Evolutionary conservation across 345 rosid species (phyloP).

Genomic region (Syzygium aromaticum): DNA sequence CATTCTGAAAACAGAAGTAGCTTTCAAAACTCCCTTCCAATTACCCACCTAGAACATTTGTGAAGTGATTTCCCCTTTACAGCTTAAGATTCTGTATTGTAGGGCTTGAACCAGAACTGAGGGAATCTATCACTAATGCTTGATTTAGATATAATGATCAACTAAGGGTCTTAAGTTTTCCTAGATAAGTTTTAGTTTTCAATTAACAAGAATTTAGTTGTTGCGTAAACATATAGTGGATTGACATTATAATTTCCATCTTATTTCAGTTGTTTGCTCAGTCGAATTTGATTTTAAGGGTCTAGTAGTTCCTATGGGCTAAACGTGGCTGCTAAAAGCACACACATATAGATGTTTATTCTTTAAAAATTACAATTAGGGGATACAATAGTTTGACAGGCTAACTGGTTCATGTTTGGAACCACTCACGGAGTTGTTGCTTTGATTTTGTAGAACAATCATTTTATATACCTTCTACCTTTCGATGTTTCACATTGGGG

Average conservation of each 20-base stretch:
- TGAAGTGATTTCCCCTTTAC: neutral
- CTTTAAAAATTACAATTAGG: neutral
- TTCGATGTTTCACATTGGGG: neutral
- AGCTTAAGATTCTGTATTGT: neutral
- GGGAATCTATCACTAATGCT: neutral
- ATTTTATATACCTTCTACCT: neutral
- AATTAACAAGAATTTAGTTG: neutral
- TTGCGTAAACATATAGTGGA: neutral
- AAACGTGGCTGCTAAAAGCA: neutral
- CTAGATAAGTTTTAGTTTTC: neutral
- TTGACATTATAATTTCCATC: neutral
- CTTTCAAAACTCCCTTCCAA: neutral
- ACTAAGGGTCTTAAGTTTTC: neutral
- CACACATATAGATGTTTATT: neutral
- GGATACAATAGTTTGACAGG: neutral
- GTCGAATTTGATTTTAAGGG: neutral
- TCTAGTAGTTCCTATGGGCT: neutral
- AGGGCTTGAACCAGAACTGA: neutral
- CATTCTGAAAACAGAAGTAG: neutral
- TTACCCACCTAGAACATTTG: neutral
- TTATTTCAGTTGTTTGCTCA: neutral
- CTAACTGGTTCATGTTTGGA: neutral
- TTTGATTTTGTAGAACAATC: neutral
- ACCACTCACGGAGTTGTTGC: neutral
- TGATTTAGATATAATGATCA: neutral